These are phyloP conservation scores for Erysimum cheiri DNA, from an alignment of 441 rosid genomes.

Conservation along the genomic window DNA sequence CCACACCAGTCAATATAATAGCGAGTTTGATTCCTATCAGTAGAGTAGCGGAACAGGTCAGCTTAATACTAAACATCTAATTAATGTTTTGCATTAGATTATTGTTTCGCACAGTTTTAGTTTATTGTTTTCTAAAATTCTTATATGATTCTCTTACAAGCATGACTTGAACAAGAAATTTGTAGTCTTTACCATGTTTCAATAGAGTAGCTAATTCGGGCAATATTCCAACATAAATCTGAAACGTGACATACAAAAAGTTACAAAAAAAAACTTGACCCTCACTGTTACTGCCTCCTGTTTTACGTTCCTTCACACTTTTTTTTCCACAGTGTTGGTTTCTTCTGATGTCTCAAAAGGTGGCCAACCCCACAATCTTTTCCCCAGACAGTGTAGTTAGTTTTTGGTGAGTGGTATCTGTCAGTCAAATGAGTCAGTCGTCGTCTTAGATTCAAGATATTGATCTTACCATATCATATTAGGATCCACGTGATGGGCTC, in stretches of 20 bases:
- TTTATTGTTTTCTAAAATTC: slow-evolving; percentile 12
- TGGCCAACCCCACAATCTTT: slow-evolving; percentile 42
- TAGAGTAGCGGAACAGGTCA: neutral
- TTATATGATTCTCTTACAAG: slow-evolving; percentile 11
- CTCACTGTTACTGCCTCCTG: slow-evolving; percentile 27
- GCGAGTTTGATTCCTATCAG: neutral
- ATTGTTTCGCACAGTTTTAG: slow-evolving; percentile 2
- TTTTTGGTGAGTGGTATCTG: slow-evolving; percentile 42
- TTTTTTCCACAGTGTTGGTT: slow-evolving; percentile 24
- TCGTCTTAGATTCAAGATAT: slow-evolving; percentile 37
- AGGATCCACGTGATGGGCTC: slow-evolving; percentile 34
- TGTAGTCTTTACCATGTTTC: slow-evolving; percentile 26
- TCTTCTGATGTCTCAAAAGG: slow-evolving; percentile 42
- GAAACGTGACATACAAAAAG: slow-evolving; percentile 40
- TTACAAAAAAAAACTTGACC: slow-evolving; percentile 15
- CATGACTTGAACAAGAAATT: neutral
- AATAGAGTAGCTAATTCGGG: slow-evolving; percentile 29
- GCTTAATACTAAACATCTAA: neutral
- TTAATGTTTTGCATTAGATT: neutral
- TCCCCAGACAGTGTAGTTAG: slow-evolving; percentile 33
- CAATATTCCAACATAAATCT: slow-evolving; percentile 26
- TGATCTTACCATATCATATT: slow-evolving; percentile 27
- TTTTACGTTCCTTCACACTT: slow-evolving; percentile 24
- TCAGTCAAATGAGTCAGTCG: slow-evolving; percentile 40
- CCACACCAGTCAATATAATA: neutral